Evolutionary conservation across 257 asterid genomes (phyloP).

Genomic region (Galeopsis tetrahit): DNA sequence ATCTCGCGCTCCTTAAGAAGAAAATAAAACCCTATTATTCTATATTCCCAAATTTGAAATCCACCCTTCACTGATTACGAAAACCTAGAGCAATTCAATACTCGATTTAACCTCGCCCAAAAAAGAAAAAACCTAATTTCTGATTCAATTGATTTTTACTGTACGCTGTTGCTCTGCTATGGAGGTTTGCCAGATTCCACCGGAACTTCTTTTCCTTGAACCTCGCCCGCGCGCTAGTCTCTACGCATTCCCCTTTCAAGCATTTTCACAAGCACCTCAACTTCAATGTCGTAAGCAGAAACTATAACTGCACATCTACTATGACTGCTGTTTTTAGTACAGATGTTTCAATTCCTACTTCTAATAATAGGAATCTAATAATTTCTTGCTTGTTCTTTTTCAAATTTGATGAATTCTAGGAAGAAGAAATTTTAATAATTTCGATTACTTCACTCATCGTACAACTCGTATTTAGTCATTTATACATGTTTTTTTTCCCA

Average conservation of each 20-base stretch:
- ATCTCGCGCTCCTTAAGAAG: too few relatives aligned
- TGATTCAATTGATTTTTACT: too few relatives aligned
- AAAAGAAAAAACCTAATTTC: too few relatives aligned
- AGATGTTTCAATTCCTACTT: slow-evolving; percentile 35
- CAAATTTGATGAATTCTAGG: neutral
- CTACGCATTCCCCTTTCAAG: slow-evolving; percentile 36
- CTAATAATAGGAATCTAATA: slow-evolving; percentile 51
- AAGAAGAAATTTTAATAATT: neutral
- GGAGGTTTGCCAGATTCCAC: slow-evolving; percentile 31
- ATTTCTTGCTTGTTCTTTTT: slow-evolving; percentile 14
- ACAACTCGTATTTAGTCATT: neutral
- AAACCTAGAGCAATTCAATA: too few relatives aligned
- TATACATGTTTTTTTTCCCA: neutral
- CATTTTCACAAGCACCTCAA: slow-evolving; percentile 39
- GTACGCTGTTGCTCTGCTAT: too few relatives aligned
- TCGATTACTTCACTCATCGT: neutral
- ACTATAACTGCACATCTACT: slow-evolving; percentile 43
- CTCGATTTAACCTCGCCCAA: too few relatives aligned
- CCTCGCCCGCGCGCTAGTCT: slow-evolving; percentile 44
- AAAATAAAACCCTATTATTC: too few relatives aligned
- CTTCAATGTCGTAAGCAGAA: slow-evolving; percentile 38
- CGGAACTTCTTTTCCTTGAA: slow-evolving; percentile 40
- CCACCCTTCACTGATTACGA: too few relatives aligned
- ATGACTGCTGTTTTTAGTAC: slow-evolving; percentile 47
- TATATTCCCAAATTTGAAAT: too few relatives aligned